A percentile compares a stretch with the other conserved stretches of the same genome.
These are phyloP conservation scores for Rubroshorea leprosula DNA, from an alignment of 345 rosid species.

Conservation along the genomic window DNA sequence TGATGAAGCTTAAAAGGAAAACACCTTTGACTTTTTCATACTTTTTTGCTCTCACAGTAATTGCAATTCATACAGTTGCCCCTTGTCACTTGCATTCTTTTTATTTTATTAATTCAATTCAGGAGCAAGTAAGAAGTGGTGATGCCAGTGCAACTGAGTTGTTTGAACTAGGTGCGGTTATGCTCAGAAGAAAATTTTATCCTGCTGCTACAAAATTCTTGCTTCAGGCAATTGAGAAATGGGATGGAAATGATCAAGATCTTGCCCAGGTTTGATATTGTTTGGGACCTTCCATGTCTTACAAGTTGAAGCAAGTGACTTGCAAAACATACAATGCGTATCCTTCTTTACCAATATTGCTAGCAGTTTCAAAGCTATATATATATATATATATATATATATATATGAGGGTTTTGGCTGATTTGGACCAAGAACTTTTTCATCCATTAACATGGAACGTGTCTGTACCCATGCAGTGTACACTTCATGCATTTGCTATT, in stretches of 20 bases:
- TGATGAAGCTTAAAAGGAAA: neutral
- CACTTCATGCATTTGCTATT: neutral
- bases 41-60: too few species aligned
- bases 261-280: conserved; percentile 74
- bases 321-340: too few species aligned
- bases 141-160: conserved; percentile 92
- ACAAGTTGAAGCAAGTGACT: conserved; percentile 1
- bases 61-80: too few species aligned
- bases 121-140: conserved; percentile 99
- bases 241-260: conserved; percentile 99
- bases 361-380: neutral
- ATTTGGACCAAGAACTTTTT: too few species aligned
- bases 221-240: conserved; percentile 83
- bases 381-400: neutral
- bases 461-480: too few species aligned
- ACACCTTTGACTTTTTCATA: neutral
- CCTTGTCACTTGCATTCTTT: too few species aligned
- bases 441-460: too few species aligned
- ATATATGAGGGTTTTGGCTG: too few species aligned
- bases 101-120: conserved; percentile 11
- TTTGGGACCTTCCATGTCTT: conserved; percentile 5
- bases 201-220: conserved; percentile 84
- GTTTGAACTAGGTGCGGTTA: conserved; percentile 94
- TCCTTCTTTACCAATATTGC: neutral
- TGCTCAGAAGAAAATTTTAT: conserved; percentile 85